These are phyloP conservation scores for Yamadazyma trypodendri DNA, from an alignment of 1,139 yeast species.

Conservation along the genomic window DNA sequence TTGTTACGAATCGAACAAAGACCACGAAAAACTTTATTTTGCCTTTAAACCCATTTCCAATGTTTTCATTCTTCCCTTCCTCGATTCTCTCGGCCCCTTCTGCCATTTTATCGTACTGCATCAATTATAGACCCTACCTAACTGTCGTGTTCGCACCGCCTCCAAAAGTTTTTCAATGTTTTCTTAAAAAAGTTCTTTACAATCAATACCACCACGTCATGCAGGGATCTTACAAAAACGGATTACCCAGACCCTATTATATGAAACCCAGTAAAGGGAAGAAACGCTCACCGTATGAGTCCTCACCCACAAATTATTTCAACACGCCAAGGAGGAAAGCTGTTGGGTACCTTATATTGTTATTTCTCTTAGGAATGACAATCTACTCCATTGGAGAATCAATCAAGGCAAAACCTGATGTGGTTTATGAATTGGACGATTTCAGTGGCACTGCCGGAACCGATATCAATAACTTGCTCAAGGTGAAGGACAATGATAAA, in stretches of 20 bases:
- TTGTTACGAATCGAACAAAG: too few species aligned
- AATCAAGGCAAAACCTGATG: slow-evolving; percentile 28
- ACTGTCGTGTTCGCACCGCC: too few species aligned
- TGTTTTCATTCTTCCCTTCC: too few species aligned
- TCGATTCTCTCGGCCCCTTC: too few species aligned
- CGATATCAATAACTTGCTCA: slow-evolving; percentile 21
- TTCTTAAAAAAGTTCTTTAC: not conserved
- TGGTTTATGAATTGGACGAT: slow-evolving; percentile 28
- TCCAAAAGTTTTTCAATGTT: too few species aligned
- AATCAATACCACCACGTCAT: slow-evolving; percentile 15
- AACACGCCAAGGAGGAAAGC: slow-evolving; percentile 38
- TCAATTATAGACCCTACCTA: too few species aligned
- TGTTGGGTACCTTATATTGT: slow-evolving; percentile 38
- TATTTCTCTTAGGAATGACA: slow-evolving; percentile 35
- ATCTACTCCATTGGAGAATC: slow-evolving; percentile 40
- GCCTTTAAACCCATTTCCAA: too few species aligned
- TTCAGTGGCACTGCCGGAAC: not conserved
- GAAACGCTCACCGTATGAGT: slow-evolving; percentile 37
- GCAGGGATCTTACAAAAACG: slow-evolving; percentile 49
- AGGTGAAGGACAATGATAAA: slow-evolving; percentile 28
- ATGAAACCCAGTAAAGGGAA: slow-evolving; percentile 42
- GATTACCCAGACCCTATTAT: slow-evolving; percentile 49
- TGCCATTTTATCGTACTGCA: too few species aligned
- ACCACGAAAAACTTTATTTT: too few species aligned
- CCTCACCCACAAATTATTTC: slow-evolving; percentile 31